These are phyloP conservation scores for Calonectria hongkongensis DNA, from an alignment of 2,329 filamentous ascomycete genomes.

Conservation along the genomic window DNA sequence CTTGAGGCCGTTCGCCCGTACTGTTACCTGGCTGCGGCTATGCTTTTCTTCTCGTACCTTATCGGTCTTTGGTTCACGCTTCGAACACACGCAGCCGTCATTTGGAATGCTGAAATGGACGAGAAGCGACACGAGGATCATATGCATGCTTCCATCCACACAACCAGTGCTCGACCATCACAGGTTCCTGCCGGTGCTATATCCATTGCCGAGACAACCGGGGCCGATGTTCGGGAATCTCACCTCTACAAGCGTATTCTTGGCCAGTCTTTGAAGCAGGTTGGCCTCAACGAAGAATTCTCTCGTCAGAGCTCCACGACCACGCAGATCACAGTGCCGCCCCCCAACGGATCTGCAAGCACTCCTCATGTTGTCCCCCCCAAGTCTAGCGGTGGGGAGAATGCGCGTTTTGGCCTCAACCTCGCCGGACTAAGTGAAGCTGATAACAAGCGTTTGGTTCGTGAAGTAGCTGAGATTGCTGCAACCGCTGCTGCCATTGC, in stretches of 20 bases:
- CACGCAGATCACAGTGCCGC: conserved; percentile 54
- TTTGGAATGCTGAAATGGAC: conserved; percentile 91
- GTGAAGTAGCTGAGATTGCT: conserved; percentile 94
- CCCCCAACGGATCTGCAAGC: conserved; percentile 66
- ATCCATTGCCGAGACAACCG: conserved; percentile 66
- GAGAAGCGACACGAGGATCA: conserved; percentile 82
- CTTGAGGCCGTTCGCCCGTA: conserved; percentile 93
- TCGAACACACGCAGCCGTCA: conserved; percentile 95
- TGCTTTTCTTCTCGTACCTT: conserved; percentile 93
- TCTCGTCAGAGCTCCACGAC: conserved; percentile 62
- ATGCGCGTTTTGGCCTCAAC: conserved; percentile 66
- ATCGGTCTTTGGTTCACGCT: conserved; percentile 97
- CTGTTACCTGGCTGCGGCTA: conserved; percentile 88
- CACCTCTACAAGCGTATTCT: conserved; percentile 95
- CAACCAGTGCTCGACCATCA: conserved; percentile 58
- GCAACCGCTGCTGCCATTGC: conserved; percentile 93
- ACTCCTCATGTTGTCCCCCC: conserved; percentile 87
- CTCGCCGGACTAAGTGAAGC: conserved; percentile 85
- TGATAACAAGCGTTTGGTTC: conserved; percentile 87
- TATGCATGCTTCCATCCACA: conserved; percentile 59
- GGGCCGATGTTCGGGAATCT: conserved; percentile 87
- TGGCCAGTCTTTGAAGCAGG: conserved; percentile 90
- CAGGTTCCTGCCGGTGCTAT: conserved; percentile 57
- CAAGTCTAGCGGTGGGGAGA: conserved; percentile 70
- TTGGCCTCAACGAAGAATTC: conserved; percentile 77